Conservation (phyloP, 306 rosid species). For the Abrus pulchellus region DNA sequence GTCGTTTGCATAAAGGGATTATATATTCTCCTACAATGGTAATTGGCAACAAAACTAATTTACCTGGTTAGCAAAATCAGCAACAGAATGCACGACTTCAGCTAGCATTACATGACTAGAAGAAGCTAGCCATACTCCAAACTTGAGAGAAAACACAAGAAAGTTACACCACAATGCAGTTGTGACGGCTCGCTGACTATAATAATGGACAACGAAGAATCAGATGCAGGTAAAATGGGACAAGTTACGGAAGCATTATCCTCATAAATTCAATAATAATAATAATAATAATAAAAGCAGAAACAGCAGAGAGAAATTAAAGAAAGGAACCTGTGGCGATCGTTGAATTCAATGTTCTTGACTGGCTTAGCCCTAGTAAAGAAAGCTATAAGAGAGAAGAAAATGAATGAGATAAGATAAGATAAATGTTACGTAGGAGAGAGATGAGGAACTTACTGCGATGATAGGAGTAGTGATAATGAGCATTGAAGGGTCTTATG, state of each 20-base stretch:
- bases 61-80: constrained; percentile 99
- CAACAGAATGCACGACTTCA: constrained; percentile 89
- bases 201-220: constrained; percentile 10
- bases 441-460: constrained; percentile 56
- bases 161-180: constrained; percentile 99
- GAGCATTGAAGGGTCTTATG: constrained; percentile 42
- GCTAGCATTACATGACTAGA: constrained; percentile 97
- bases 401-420: neutral
- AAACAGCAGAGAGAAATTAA: neutral
- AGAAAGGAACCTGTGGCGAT: constrained; percentile 72
- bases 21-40: neutral
- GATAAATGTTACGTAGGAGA: neutral
- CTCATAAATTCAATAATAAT: neutral
- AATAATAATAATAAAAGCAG: neutral
- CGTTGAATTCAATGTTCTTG: constrained; percentile 66
- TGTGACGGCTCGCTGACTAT: constrained; percentile 92
- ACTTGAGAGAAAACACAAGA: constrained; percentile 96
- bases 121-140: constrained; percentile 85
- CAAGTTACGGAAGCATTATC: neutral
- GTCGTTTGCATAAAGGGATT: neutral
- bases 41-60: neutral
- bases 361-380: constrained; percentile 83
- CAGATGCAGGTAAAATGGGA: neutral
- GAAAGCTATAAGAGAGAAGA: constrained; percentile 56
- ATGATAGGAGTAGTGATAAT: constrained; percentile 46